Base-by-base conservation (phyloP, 2,329 filamentous ascomycete genomes). In the Exophiala oligosperma region DNA sequence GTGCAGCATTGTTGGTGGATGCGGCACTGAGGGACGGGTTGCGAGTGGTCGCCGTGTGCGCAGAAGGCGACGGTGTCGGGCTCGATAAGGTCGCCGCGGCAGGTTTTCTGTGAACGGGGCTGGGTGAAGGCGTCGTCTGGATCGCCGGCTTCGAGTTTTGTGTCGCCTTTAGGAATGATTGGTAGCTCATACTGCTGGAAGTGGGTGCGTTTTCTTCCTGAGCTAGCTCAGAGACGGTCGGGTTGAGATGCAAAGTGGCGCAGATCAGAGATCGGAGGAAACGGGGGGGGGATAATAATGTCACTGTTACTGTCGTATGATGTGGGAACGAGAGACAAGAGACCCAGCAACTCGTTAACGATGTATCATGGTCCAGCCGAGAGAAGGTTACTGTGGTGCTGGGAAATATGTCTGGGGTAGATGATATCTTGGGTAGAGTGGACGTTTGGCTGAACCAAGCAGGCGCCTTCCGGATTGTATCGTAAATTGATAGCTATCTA, bases 91-190 rank as follows among this genome's bases (percentile, higher is more conserved):
- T 17, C 17, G 24, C 21, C 3, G 32, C 44, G 38, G 60, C 26
- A 37, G 57, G 59, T 56, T 64, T 65, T 32, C 63, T 60, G 21
- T 56, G 57, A 37, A 59, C 54, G 12, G 61, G 52, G 23, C 43
- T 49, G 8, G 61, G 49, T 12, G 61, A 59, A 21, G 61, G 52
- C 37, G 52, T 43, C 37, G 52, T 43, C 37, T 61, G 59, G 46
- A 21, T 47, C 12, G 28, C 54, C 14, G 57, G 12, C 28, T 50
- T 29, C 14, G 49, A 48, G 12, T 28, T 54, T 23, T 52, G 37
- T n/a, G 61, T 59, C 17, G 61, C 60, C 41, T 52, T 41, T 5
- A 63, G 51, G 38, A 52, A 63, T 14, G 58, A 58, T 35, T 63
- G 61, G 48, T 63, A 63, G 44, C 58, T 61, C 61, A 63, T 63